These are phyloP conservation scores for Amoeboaphelidium protococcarum DNA, from an alignment of 371 early-diverging fungal genomes.

Conservation along the genomic window DNA sequence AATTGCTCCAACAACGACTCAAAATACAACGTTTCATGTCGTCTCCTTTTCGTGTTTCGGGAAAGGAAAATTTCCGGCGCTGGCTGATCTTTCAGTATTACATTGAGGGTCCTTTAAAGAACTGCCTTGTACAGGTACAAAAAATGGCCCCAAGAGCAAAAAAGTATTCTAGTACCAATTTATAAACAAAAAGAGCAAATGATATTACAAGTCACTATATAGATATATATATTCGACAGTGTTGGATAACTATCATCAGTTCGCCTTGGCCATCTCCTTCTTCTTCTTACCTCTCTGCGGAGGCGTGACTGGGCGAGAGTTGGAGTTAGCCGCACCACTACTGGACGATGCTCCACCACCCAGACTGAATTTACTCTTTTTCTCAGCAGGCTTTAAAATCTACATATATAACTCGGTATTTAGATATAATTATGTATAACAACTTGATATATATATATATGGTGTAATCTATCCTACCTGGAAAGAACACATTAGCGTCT, in stretches of 20 bases:
- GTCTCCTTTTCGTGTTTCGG: no score
- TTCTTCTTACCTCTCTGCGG: conserved; percentile 12
- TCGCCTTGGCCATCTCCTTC: not conserved
- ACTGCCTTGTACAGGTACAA: no score
- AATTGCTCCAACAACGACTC: no score
- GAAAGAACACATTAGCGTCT: conserved; percentile 67
- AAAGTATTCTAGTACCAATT: no score
- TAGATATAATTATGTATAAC: conserved; percentile 32
- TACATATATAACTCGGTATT: conserved; percentile 31
- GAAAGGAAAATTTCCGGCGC: no score
- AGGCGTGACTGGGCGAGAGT: not conserved
- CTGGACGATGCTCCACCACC: conserved; percentile 12
- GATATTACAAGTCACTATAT: no score
- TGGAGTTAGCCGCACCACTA: conserved; percentile 24
- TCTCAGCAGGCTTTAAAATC: conserved; percentile 53
- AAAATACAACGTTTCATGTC: no score
- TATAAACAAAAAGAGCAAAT: no score
- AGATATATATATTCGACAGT: no score
- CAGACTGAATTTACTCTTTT: conserved; percentile 37
- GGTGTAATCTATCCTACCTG: conserved; percentile 25
- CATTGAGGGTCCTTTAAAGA: no score
- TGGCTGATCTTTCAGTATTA: no score
- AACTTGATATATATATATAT: conserved; percentile 15
- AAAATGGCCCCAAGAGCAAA: no score
- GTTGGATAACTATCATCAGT: conserved; percentile 9